phyloP scores from a whole-genome alignment of 345 rosid species.

The Syzygium grande region DNA sequence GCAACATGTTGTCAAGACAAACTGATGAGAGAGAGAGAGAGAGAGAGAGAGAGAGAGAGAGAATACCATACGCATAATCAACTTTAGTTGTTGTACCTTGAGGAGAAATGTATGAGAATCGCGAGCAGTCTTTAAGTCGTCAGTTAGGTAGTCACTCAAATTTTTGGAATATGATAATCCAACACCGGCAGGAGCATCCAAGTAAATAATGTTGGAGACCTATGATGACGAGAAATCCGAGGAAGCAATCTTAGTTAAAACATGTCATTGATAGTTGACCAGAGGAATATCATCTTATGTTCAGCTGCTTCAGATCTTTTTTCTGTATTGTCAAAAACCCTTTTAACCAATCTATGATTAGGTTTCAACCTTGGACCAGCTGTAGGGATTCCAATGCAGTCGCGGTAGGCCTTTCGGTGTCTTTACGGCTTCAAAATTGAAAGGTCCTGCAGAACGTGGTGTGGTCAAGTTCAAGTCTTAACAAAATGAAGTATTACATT shows the following conservation, averaged over 20 bases:
- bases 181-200: conserved; percentile 93
- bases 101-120: conserved; percentile 68
- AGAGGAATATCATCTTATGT: not conserved
- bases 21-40: not conserved
- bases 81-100: conserved; percentile 31
- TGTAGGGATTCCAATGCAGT: conserved; percentile 64
- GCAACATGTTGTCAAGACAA: not conserved
- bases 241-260: not conserved
- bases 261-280: not conserved
- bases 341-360: not conserved
- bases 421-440: conserved; percentile 52
- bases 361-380: conserved; percentile 86
- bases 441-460: conserved; percentile 53
- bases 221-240: conserved; percentile 11
- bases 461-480: not conserved
- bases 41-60: not conserved
- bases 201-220: conserved; percentile 76
- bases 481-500: not conserved
- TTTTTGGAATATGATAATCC: conserved; percentile 71
- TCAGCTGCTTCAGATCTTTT: not conserved
- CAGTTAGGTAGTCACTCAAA: conserved; percentile 44
- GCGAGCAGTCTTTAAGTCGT: conserved; percentile 54
- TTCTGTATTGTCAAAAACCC: not conserved
- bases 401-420: conserved; percentile 22
- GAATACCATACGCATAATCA: not conserved